Evolutionary conservation across 768 basidiomycete species (phyloP).

Genomic region (Rhodotorula paludigena): DNA sequence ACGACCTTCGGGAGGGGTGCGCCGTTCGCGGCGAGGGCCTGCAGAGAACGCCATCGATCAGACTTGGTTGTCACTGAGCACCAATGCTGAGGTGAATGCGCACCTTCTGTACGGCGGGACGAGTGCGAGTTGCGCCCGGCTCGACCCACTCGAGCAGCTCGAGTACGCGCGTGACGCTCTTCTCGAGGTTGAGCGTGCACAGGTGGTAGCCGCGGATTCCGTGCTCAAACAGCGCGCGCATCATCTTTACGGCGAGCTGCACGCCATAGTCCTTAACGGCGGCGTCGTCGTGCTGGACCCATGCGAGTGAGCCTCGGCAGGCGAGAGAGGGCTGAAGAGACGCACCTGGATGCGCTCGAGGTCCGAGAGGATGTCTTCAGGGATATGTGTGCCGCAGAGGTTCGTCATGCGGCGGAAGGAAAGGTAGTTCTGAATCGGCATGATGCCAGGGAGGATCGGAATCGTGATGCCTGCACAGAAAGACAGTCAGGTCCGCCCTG

Average conservation of each 20-base stretch:
- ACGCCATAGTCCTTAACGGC: constrained; percentile 94
- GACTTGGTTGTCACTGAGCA: no score
- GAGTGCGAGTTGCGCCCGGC: constrained; percentile 12
- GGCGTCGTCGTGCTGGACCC: constrained; percentile 80
- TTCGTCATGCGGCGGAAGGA: constrained; percentile 89
- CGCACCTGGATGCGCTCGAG: constrained; percentile 72
- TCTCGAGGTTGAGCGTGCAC: constrained; percentile 95
- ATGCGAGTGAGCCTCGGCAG: not conserved
- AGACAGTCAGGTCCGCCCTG: not conserved
- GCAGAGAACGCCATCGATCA: not conserved
- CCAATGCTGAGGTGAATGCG: no score
- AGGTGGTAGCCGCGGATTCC: constrained; percentile 86
- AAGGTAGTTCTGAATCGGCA: constrained; percentile 95
- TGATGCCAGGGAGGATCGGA: constrained; percentile 89
- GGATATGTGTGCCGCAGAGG: constrained; percentile 75
- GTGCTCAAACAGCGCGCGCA: constrained; percentile 55
- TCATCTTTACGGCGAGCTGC: constrained; percentile 72
- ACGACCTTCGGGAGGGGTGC: constrained; percentile 28
- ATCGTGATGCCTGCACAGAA: constrained; percentile 66
- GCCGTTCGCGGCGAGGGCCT: constrained; percentile 77
- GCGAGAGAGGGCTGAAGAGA: not conserved
- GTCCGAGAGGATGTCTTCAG: constrained; percentile 59
- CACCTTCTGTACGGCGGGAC: constrained; percentile 24
- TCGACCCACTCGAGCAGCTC: constrained; percentile 68
- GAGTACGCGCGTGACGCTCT: constrained; percentile 79